Evolutionary conservation across 371 early-diverging fungal genomes (phyloP).

Genomic region (Mucor saturninus): DNA sequence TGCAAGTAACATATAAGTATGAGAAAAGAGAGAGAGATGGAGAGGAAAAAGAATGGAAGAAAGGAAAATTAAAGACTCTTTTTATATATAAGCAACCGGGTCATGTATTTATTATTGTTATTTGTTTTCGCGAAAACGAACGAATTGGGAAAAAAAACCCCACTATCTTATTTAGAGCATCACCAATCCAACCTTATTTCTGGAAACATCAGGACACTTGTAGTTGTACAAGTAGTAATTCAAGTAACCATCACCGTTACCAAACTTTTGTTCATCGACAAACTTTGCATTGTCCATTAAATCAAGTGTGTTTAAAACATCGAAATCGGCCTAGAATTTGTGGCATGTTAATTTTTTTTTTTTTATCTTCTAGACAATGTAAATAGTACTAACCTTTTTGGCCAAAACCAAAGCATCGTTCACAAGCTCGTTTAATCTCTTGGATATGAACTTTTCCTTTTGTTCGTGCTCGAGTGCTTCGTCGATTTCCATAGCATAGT

Average conservation of each 20-base stretch:
- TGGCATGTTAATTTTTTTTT: neutral
- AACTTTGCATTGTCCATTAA: slow-evolving; percentile 83
- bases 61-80: too few relatives aligned
- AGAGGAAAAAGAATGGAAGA: too few relatives aligned
- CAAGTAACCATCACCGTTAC: slow-evolving; percentile 90
- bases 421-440: slow-evolving; percentile 49
- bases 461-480: too few relatives aligned
- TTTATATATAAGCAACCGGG: too few relatives aligned
- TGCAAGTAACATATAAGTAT: too few relatives aligned
- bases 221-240: slow-evolving; percentile 97
- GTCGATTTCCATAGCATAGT: slow-evolving; percentile 63
- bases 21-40: too few relatives aligned
- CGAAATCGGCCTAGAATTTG: slow-evolving; percentile 60
- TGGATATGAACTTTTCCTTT: too few relatives aligned
- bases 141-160: too few relatives aligned
- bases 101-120: too few relatives aligned
- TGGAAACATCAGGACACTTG: slow-evolving; percentile 70
- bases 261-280: slow-evolving; percentile 86
- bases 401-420: slow-evolving; percentile 83
- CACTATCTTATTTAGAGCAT: slow-evolving; percentile 62
- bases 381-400: slow-evolving; percentile 51
- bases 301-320: slow-evolving; percentile 93
- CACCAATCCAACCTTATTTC: slow-evolving; percentile 83
- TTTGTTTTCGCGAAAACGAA: too few relatives aligned
- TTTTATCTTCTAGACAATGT: neutral